Evolutionary conservation across 106 monocot species (phyloP).

Genomic region (Allium fistulosum): DNA sequence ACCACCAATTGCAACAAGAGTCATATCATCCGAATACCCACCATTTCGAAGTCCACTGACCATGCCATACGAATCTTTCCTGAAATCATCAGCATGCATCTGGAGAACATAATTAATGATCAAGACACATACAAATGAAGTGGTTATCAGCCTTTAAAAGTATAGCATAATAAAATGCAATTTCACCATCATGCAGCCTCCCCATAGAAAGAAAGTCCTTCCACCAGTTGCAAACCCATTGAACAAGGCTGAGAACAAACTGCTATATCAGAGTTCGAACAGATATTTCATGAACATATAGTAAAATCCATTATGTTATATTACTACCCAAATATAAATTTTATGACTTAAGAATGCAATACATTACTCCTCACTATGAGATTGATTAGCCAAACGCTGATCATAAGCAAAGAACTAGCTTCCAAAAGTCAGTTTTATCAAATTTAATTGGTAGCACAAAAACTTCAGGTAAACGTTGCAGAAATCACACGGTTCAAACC

Average conservation of each 20-base stretch:
- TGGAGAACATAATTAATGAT: constrained; percentile 20
- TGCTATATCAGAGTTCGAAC: constrained; percentile 1
- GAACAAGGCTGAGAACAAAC: constrained; percentile 84
- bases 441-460: too few relatives aligned
- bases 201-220: constrained; percentile 96
- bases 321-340: too few relatives aligned
- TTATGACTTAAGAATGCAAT: too few relatives aligned
- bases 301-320: too few relatives aligned
- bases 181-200: constrained; percentile 98
- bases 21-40: constrained; percentile 99
- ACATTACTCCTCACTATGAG: too few relatives aligned
- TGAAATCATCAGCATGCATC: constrained; percentile 99
- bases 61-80: constrained; percentile 69
- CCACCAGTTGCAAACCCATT: constrained; percentile 99
- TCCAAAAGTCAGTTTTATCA: too few relatives aligned
- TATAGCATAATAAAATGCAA: not conserved
- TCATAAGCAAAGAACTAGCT: too few relatives aligned
- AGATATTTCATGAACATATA: not conserved
- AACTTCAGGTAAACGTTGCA: too few relatives aligned
- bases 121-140: constrained; percentile 5
- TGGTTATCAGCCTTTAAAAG: not conserved
- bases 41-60: constrained; percentile 88
- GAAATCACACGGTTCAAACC: too few relatives aligned
- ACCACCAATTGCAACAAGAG: constrained; percentile 96
- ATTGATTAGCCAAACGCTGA: too few relatives aligned